Percentiles rank a stretch among this genome's conserved stretches.
phyloP scores from a whole-genome alignment of 2,329 filamentous ascomycete species.

The Talaromyces rugulosus region DNA sequence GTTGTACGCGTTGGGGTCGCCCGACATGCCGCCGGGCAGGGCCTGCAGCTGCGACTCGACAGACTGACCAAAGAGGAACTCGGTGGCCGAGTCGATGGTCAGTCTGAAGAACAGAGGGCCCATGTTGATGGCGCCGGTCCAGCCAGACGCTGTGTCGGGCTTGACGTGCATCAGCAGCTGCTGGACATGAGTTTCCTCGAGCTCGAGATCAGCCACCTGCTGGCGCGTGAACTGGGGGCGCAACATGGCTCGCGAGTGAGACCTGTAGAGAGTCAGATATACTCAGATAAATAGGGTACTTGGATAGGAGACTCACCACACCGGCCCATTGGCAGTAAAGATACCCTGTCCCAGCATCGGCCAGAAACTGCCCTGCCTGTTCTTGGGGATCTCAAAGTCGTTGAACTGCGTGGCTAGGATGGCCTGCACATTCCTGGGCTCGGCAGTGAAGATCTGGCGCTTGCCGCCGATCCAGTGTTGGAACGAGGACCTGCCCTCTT shows the following conservation, averaged over 20 bases:
- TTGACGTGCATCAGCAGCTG: slow-evolving; percentile 65
- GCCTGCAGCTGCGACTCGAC: slow-evolving; percentile 53
- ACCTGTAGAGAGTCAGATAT: slow-evolving; percentile 48
- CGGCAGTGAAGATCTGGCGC: slow-evolving; percentile 21
- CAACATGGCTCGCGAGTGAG: slow-evolving; percentile 73
- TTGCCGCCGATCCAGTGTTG: neutral
- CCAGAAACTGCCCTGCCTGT: slow-evolving; percentile 61
- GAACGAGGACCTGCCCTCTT: neutral
- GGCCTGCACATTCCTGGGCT: slow-evolving; percentile 69
- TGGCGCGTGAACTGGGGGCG: slow-evolving; percentile 84
- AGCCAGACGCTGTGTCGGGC: slow-evolving; percentile 49
- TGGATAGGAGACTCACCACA: slow-evolving; percentile 52
- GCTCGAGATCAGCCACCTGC: slow-evolving; percentile 73
- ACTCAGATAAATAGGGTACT: slow-evolving; percentile 13
- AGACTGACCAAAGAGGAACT: slow-evolving; percentile 77
- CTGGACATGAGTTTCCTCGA: slow-evolving; percentile 71
- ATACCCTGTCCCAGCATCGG: slow-evolving; percentile 16
- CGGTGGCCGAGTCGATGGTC: slow-evolving; percentile 79
- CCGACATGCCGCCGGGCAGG: slow-evolving; percentile 33
- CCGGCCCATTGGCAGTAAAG: slow-evolving; percentile 72
- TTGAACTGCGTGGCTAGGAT: slow-evolving; percentile 77
- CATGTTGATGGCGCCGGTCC: slow-evolving; percentile 59
- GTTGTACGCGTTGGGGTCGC: neutral
- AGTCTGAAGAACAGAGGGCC: slow-evolving; percentile 76
- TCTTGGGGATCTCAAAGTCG: slow-evolving; percentile 75